These are phyloP conservation scores for Balansia obtecta DNA, from an alignment of 2,329 filamentous ascomycete species.

Conservation along the genomic window DNA sequence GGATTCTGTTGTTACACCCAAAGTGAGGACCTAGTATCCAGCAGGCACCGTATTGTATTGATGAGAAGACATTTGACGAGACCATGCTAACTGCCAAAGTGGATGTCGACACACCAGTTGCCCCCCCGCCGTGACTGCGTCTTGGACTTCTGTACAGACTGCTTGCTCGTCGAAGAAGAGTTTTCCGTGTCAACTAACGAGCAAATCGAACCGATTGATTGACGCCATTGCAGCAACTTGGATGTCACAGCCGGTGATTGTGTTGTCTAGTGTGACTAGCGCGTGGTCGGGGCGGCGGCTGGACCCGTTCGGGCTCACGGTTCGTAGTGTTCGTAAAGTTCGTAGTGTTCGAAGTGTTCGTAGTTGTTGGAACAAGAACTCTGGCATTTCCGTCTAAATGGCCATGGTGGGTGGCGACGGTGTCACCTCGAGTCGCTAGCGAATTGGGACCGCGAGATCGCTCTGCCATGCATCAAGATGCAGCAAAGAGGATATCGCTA, in stretches of 20 bases:
- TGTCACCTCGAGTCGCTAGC: neutral
- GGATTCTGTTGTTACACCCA: too few species aligned
- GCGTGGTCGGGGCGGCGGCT: neutral
- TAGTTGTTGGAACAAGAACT: neutral
- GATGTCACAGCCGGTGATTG: neutral
- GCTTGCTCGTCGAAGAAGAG: too few species aligned
- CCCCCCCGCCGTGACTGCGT: too few species aligned
- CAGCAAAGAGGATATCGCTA: neutral
- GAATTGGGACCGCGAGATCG: neutral
- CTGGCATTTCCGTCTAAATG: neutral
- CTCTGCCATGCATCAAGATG: neutral
- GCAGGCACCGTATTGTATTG: too few species aligned
- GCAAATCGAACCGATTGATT: neutral
- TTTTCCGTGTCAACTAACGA: neutral
- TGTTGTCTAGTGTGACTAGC: neutral
- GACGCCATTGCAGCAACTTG: neutral
- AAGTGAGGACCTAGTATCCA: too few species aligned
- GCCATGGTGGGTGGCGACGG: neutral
- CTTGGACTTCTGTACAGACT: too few species aligned
- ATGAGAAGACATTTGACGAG: too few species aligned
- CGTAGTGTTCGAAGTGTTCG: too few species aligned
- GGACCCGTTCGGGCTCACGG: constrained; percentile 2
- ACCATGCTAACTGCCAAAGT: too few species aligned
- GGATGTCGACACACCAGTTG: too few species aligned
- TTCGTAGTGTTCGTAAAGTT: too few species aligned